Evolutionary conservation across 345 rosid species (phyloP).

Genomic region (Boechera retrofracta): DNA sequence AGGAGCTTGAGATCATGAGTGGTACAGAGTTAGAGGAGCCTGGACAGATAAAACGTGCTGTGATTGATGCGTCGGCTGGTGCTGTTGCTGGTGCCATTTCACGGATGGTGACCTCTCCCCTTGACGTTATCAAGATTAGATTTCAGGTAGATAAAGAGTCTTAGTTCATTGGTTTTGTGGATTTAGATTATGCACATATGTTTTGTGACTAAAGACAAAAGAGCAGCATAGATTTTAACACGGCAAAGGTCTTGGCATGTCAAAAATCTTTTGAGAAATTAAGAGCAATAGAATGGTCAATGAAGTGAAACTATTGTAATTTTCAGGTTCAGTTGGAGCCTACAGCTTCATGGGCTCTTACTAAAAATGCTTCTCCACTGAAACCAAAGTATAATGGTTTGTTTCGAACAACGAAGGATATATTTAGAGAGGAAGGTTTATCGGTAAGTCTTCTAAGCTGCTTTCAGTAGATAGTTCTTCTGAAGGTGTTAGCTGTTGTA

Average conservation of each 20-base stretch:
- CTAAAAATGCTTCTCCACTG: neutral
- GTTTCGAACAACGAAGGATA: constrained; percentile 15
- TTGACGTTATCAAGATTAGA: constrained; percentile 24
- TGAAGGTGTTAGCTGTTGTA: neutral
- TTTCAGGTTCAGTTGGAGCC: constrained; percentile 23
- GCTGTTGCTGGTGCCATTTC: constrained; percentile 28
- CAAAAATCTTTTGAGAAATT: neutral
- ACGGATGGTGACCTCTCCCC: constrained; percentile 19
- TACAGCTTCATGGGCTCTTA: constrained; percentile 14
- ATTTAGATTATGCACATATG: neutral
- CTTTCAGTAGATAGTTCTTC: neutral
- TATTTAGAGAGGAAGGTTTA: constrained; percentile 19
- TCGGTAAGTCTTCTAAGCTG: neutral
- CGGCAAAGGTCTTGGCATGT: neutral
- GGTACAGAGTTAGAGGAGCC: constrained; percentile 15
- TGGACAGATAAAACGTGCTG: constrained; percentile 23
- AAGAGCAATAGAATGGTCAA: neutral
- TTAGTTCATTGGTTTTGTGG: neutral
- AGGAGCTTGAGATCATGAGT: constrained; percentile 2
- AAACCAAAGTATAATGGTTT: constrained; percentile 23
- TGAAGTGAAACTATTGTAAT: neutral
- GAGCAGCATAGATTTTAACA: neutral
- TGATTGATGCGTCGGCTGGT: constrained; percentile 21
- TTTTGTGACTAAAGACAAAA: neutral
- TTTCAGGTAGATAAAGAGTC: constrained; percentile 5